Percentiles rank a stretch among this genome's conserved stretches.
These are phyloP conservation scores for Flaveria sonorensis DNA, from an alignment of 129 eudicot genomes.

Conservation along the genomic window DNA sequence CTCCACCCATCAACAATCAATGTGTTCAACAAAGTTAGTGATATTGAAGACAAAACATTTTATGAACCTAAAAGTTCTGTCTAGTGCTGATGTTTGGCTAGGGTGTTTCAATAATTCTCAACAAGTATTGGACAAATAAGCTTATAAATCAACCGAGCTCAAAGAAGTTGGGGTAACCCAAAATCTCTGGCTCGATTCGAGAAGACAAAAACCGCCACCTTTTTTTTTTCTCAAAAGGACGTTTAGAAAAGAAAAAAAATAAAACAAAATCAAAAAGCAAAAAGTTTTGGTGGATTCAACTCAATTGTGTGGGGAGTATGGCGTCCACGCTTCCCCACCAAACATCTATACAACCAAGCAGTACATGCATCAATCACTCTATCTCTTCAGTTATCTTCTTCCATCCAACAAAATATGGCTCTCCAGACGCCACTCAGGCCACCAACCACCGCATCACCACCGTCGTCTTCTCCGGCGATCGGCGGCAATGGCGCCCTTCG, in stretches of 20 bases:
- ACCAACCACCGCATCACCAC: constrained; percentile 41
- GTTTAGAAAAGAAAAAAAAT: constrained; percentile 41
- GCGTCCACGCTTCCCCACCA: constrained; percentile 69
- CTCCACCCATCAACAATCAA: too few relatives aligned
- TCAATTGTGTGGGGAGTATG: constrained; percentile 76
- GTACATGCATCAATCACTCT: constrained; percentile 3
- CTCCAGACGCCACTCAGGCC: constrained; percentile 50
- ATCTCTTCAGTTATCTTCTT: constrained; percentile 33
- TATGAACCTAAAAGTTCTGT: too few relatives aligned
- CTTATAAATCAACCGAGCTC: too few relatives aligned
- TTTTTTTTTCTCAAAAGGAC: constrained; percentile 18
- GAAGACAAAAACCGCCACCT: not conserved
- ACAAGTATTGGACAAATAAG: too few relatives aligned
- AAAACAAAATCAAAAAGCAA: constrained; percentile 30
- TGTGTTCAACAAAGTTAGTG: too few relatives aligned
- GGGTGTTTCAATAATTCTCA: too few relatives aligned
- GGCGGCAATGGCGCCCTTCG: constrained; percentile 54
- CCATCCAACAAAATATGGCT: constrained; percentile 52
- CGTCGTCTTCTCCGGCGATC: constrained; percentile 37
- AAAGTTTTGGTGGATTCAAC: constrained; percentile 19
- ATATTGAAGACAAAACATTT: too few relatives aligned
- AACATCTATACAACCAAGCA: constrained; percentile 29
- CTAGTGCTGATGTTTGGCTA: too few relatives aligned
- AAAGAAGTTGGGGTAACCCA: not conserved
- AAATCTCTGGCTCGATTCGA: not conserved